Conservation (phyloP, 257 asterid genomes). For the Scutellaria galericulata region DNA sequence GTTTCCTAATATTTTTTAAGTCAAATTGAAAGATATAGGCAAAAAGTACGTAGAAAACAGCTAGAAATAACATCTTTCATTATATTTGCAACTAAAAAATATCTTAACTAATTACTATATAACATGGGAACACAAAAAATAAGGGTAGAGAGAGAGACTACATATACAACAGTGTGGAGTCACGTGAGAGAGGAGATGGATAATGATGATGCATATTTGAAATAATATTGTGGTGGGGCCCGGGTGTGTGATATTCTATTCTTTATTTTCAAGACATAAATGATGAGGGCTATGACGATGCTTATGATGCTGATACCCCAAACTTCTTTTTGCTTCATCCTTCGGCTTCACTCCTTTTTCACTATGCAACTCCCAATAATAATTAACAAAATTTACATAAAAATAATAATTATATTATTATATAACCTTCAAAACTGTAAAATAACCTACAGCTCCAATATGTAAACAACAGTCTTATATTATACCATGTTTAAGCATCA, state of each 20-base stretch:
- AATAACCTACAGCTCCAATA: not conserved
- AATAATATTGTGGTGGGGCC: slow-evolving; percentile 16
- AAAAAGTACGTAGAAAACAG: too few relatives aligned
- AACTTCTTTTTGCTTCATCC: slow-evolving; percentile 24
- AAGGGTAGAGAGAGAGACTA: not conserved
- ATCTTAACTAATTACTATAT: too few relatives aligned
- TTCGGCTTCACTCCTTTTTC: too few relatives aligned
- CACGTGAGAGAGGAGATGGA: slow-evolving; percentile 48
- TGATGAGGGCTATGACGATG: slow-evolving; percentile 52
- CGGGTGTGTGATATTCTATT: slow-evolving; percentile 8
- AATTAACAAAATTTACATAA: too few relatives aligned
- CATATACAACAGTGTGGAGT: not conserved
- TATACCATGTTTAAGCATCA: slow-evolving; percentile 1
- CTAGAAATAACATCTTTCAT: too few relatives aligned
- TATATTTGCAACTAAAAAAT: too few relatives aligned
- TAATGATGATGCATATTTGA: slow-evolving; percentile 31
- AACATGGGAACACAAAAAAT: not conserved
- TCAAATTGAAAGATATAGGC: too few relatives aligned
- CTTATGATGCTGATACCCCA: slow-evolving; percentile 40
- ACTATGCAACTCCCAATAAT: too few relatives aligned
- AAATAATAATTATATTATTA: too few relatives aligned
- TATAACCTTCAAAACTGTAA: too few relatives aligned
- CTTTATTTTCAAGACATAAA: slow-evolving; percentile 55
- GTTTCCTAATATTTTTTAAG: too few relatives aligned
- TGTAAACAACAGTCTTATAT: not conserved